phyloP scores from a whole-genome alignment of 225 moss, liverwort and hornwort genomes.

The Pseudisothecium myosuroides region DNA sequence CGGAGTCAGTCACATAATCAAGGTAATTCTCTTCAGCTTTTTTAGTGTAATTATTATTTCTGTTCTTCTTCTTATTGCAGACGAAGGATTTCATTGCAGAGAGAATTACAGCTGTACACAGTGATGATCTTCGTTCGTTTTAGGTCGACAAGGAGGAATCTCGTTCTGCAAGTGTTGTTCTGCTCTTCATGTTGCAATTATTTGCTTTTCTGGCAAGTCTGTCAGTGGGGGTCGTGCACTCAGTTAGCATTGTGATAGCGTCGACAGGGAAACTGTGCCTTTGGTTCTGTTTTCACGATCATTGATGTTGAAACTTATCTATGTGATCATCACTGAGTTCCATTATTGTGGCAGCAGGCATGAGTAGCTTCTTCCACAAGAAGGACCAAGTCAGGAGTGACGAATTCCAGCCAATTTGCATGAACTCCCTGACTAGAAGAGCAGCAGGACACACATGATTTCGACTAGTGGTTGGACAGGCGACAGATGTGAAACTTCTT shows the following conservation, averaged over 20 bases:
- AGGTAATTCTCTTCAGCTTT: not conserved
- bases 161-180: not conserved
- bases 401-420: not conserved
- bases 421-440: not conserved
- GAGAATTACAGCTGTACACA: not conserved
- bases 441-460: not conserved
- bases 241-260: not conserved
- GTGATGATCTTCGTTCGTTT: not conserved
- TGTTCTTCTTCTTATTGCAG: not conserved
- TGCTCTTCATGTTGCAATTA: not conserved
- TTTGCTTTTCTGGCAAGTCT: not conserved
- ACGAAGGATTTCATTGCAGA: not conserved
- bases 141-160: not conserved
- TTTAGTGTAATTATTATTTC: not conserved
- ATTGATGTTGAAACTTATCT: not conserved
- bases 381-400: not conserved
- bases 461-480: not conserved
- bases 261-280: not conserved
- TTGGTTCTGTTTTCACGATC: not conserved
- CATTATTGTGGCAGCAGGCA: slow-evolving; percentile 3
- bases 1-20: not conserved
- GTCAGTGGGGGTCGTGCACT: slow-evolving; percentile 1
- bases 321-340: not conserved
- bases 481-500: not conserved
- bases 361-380: not conserved